Conservation (phyloP, 2,329 filamentous ascomycete species). For the Blumeriella jaapii region DNA sequence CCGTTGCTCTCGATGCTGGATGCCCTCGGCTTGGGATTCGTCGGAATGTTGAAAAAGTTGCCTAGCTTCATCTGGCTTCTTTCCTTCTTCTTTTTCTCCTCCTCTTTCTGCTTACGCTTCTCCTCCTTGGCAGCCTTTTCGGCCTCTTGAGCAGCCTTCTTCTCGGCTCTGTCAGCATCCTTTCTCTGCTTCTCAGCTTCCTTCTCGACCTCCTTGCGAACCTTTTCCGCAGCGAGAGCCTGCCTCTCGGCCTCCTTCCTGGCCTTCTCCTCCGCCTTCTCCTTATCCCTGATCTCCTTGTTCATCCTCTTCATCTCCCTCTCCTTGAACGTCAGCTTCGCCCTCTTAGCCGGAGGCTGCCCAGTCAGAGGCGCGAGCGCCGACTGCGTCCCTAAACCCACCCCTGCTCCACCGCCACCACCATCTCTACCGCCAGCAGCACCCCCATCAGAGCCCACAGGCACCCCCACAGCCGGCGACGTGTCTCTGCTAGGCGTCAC, state of each 20-base stretch:
- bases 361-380: no score
- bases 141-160: neutral
- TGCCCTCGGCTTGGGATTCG: conserved; percentile 7
- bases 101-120: conserved; percentile 27
- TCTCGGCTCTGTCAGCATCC: conserved; percentile 7
- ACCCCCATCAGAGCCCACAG: no score
- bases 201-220: conserved; percentile 25
- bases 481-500: conserved; percentile 11
- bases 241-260: conserved; percentile 26
- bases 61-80: conserved; percentile 33
- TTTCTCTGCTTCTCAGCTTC: conserved; percentile 18
- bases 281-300: conserved; percentile 22
- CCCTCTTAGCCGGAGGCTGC: conserved; percentile 15
- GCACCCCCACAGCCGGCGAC: conserved; percentile 2
- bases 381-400: no score
- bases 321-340: conserved; percentile 21
- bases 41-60: conserved; percentile 17
- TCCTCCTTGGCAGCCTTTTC: conserved; percentile 22
- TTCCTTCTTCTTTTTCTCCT: conserved; percentile 33
- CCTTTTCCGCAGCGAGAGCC: conserved; percentile 25
- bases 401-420: no score
- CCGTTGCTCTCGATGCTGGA: conserved; percentile 16
- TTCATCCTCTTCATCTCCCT: conserved; percentile 29
- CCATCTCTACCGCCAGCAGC: no score
- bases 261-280: conserved; percentile 25